These are phyloP conservation scores for Yarrowia sp. DNA, from an alignment of 805 yeast genomes.

Conservation along the genomic window DNA sequence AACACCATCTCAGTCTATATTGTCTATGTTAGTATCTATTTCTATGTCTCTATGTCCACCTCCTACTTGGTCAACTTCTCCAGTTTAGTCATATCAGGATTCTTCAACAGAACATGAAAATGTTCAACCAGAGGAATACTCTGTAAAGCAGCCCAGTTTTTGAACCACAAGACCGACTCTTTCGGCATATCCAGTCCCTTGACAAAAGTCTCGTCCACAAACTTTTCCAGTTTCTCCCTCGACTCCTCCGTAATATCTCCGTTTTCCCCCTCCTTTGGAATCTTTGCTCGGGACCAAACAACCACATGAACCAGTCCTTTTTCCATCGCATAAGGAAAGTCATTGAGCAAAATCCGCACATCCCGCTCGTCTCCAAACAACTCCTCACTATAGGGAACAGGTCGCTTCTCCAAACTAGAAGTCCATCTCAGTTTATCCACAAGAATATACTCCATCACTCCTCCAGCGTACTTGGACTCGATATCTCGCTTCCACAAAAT, in stretches of 20 bases:
- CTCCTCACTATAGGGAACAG: background rate
- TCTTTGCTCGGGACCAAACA: slow-evolving; percentile 61
- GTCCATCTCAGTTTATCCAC: slow-evolving; percentile 28
- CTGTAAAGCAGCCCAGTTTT: slow-evolving; percentile 63
- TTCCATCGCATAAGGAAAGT: slow-evolving; percentile 63
- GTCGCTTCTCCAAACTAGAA: background rate
- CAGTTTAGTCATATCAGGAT: slow-evolving; percentile 16
- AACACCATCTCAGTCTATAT: no score
- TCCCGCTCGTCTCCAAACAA: slow-evolving; percentile 47
- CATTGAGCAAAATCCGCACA: slow-evolving; percentile 58
- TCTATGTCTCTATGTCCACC: background rate
- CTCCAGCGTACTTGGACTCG: slow-evolving; percentile 26
- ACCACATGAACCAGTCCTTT: slow-evolving; percentile 59
- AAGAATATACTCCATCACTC: slow-evolving; percentile 39
- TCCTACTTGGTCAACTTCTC: background rate
- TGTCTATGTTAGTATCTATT: background rate
- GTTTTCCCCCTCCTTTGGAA: slow-evolving; percentile 53
- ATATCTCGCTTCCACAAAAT: slow-evolving; percentile 28
- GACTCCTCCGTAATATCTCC: slow-evolving; percentile 56
- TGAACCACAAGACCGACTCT: slow-evolving; percentile 60
- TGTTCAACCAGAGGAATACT: slow-evolving; percentile 64
- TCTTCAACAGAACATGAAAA: slow-evolving; percentile 56
- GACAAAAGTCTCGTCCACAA: slow-evolving; percentile 55
- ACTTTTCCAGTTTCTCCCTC: slow-evolving; percentile 51
- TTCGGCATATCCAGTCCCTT: slow-evolving; percentile 50